Conservation (phyloP, 73 alveolate species). For the Paraurostyla sp. region DNA sequence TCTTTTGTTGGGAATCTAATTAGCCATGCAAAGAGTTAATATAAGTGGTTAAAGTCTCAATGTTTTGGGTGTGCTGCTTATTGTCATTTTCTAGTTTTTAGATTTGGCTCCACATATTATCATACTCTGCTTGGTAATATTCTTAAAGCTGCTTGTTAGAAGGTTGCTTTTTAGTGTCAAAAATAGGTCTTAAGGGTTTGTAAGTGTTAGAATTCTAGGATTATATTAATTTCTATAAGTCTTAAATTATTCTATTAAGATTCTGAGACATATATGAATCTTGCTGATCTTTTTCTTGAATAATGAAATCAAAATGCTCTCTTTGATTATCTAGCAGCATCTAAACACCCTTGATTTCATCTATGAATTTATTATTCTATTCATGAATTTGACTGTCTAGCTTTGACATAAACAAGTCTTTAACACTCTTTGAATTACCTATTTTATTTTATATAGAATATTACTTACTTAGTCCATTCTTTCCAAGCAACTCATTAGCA, state of each 20-base stretch:
- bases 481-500: conserved; percentile 22
- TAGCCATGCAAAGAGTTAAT: neutral
- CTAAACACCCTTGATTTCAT: neutral
- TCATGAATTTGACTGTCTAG: neutral
- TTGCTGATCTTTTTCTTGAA: neutral
- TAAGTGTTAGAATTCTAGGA: too few species aligned
- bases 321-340: neutral
- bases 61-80: neutral
- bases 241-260: neutral
- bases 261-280: neutral
- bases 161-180: too few species aligned
- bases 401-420: conserved; percentile 11
- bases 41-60: neutral
- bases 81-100: neutral
- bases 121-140: conserved; percentile 15
- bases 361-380: neutral
- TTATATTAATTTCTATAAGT: neutral
- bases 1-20: neutral
- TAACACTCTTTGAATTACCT: conserved; percentile 37
- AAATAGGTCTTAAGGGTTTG: too few species aligned
- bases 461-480: conserved; percentile 15
- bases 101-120: conserved; percentile 25
- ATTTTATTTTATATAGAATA: too few species aligned
- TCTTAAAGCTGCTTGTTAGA: neutral
- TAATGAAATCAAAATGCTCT: neutral